Base-by-base conservation (phyloP, 176 grass and related monocot genomes). In the Triticum turgidum region DNA sequence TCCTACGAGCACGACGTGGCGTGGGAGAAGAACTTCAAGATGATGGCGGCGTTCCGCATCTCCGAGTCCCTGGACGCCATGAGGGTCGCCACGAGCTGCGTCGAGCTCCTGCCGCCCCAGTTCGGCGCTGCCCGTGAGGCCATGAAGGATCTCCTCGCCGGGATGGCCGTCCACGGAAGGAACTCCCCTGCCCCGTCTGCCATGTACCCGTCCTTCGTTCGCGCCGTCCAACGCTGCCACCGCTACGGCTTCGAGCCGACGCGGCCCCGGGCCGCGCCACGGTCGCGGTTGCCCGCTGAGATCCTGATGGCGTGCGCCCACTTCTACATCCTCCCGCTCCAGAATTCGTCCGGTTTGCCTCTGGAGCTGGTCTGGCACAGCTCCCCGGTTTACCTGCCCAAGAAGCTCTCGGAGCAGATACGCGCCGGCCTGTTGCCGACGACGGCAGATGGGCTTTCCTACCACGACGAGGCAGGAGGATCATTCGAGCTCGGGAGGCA, bases 391-490 rank as follows among this genome's bases (percentile, higher is more conserved):
- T 66, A 77, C 61, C 47, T 77, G 21, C 83, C 83, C 20, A 85
- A 85, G 38, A 85, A 66, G 83, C 83, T 85, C 27, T 85, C 73
- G 5, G 61, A 85, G 47, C 41, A 81, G 17, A 52, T 51, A 10
- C 41, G n/a, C 49, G 63, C 20, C 6, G 42, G 49, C 11, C 5
- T 38, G 11, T 9, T 67, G 21, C 83, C 83, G 21, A 22, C 21
- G 66, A n/a, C 51, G 30, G 32, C 38, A 32, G 64, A 65, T 67
- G 83, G 83, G 4, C 35, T 84, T 15, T 51, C 13, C 4, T 51
- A 34, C 7, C 5, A 34, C 4, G 1, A 34, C 5, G 61, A 76
- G 20, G 29, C 32, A 11, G 20, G 14, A 2, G 61, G 27, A 38
- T 20, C 61, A 37, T 9, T 77, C 11, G 12, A 45, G 5, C 42